Evolutionary conservation across 192 early-diverging fungal genomes (phyloP).

Genomic region (Kickxella alabastrina): DNA sequence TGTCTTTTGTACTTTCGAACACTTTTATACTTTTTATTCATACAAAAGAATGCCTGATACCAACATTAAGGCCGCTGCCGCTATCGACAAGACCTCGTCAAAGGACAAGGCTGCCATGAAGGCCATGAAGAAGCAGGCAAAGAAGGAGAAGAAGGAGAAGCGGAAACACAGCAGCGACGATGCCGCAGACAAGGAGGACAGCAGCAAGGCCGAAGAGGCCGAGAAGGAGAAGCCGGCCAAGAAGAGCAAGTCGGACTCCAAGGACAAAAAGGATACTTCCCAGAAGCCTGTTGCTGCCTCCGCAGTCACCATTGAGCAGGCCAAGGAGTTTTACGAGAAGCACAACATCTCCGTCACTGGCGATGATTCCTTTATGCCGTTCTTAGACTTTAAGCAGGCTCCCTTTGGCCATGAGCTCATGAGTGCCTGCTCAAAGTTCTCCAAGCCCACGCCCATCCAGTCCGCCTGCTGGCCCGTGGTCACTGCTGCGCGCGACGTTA

Average conservation of each 20-base stretch:
- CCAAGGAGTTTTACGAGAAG: conserved; percentile 55
- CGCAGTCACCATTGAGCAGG: conserved; percentile 20
- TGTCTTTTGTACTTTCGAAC: background rate
- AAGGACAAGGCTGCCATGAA: conserved; percentile 38
- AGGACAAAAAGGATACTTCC: background rate
- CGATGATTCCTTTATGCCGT: conserved; percentile 57
- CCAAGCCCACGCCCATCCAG: conserved; percentile 91
- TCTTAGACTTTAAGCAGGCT: conserved; percentile 72
- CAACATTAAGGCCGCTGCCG: background rate
- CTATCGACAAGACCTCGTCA: conserved; percentile 1
- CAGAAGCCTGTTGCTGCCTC: conserved; percentile 1
- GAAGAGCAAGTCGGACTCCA: conserved; percentile 21
- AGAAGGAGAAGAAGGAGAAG: conserved; percentile 26
- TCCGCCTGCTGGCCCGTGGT: conserved; percentile 89
- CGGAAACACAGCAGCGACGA: conserved; percentile 30
- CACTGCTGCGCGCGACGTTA: conserved; percentile 74
- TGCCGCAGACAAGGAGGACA: conserved; percentile 11
- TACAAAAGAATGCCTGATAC: conserved; percentile 19
- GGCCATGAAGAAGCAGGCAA: conserved; percentile 14
- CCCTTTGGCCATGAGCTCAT: conserved; percentile 66
- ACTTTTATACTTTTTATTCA: background rate
- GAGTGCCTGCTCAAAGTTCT: conserved; percentile 62
- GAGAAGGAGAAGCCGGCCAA: conserved; percentile 19
- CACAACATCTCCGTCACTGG: conserved; percentile 63
- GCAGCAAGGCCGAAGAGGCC: conserved; percentile 4